Base-by-base conservation (phyloP, 352 stramenopile genomes). In the Thraustotheca clavata region DNA sequence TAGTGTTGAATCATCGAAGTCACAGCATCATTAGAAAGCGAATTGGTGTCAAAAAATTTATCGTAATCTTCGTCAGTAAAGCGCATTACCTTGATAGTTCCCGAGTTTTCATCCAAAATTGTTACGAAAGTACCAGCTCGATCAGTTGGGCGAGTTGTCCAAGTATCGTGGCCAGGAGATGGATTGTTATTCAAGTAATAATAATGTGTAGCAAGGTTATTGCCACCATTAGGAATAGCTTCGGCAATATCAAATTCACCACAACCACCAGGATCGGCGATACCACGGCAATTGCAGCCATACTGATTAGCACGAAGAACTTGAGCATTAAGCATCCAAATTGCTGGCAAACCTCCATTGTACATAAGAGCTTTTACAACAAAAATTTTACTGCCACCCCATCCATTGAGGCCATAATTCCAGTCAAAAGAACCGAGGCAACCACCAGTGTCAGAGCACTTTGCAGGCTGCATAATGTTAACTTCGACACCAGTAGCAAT, bases 221-320 rank as follows among this genome's bases (percentile, higher is more conserved):
- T 80, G 46, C 69, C 69, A 69, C 87, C 77, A 60, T 81, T 86
- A 59, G 77, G 69, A 18, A 91, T 66, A 39, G 88, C 80, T 69
- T 91, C 82, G 32, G 74, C 80, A 34, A 91, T 87, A 61, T 91
- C 80, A 41, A 91, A 76, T 60, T 91, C 82, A 49, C 82, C 82
- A 52, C 82, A 91, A 55, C 82, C 82, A 29, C 82, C 82, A 24
- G 41, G 69, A 32, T 79, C 72, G 67, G 76, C 80, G 46, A 75
- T 59, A 52, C 80, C 80, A 70, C 82, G 82, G 72, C 82, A 91
- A 77, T 91, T 91, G 80, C 82, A 91, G 20, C 71, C 67, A 74
- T 91, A 91, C 71, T 91, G 82, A 60, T 76, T 76, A 26, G 82
- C 77, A 67, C 79, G 80, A 49, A 82, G 72, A 43, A 80, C 68